These are phyloP conservation scores for Penicillium maclennaniae DNA, from an alignment of 495 filamentous ascomycete species.

Conservation along the genomic window DNA sequence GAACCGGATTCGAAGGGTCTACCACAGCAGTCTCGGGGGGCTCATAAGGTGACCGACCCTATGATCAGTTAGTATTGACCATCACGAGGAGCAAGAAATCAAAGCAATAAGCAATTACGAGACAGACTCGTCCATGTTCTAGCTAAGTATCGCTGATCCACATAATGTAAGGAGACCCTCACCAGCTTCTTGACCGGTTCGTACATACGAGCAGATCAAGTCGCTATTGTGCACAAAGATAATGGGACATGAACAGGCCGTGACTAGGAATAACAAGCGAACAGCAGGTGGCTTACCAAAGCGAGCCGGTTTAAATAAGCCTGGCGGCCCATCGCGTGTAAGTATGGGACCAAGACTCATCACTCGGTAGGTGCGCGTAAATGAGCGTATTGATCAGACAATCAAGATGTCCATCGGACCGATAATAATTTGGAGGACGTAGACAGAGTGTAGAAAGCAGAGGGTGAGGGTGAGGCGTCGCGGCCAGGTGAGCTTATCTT, in stretches of 20 bases:
- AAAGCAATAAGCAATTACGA: neutral
- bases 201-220: neutral
- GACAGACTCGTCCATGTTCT: neutral
- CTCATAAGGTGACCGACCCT: constrained; percentile 74
- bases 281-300: constrained; percentile 42
- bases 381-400: neutral
- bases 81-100: neutral
- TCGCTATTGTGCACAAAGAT: neutral
- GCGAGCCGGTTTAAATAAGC: constrained; percentile 50
- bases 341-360: neutral
- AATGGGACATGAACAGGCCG: neutral
- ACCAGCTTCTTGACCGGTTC: neutral
- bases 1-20: constrained; percentile 18
- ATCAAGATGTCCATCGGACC: neutral
- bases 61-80: constrained; percentile 19
- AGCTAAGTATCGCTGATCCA: neutral
- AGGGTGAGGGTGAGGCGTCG: neutral
- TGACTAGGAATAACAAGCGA: neutral
- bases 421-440: neutral
- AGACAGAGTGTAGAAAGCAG: neutral
- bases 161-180: neutral
- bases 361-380: neutral
- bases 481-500: constrained; percentile 13
- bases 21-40: constrained; percentile 39
- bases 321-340: constrained; percentile 45